phyloP scores from a whole-genome alignment of 2,329 filamentous ascomycete species.

The Taxawa tesnikishii region DNA sequence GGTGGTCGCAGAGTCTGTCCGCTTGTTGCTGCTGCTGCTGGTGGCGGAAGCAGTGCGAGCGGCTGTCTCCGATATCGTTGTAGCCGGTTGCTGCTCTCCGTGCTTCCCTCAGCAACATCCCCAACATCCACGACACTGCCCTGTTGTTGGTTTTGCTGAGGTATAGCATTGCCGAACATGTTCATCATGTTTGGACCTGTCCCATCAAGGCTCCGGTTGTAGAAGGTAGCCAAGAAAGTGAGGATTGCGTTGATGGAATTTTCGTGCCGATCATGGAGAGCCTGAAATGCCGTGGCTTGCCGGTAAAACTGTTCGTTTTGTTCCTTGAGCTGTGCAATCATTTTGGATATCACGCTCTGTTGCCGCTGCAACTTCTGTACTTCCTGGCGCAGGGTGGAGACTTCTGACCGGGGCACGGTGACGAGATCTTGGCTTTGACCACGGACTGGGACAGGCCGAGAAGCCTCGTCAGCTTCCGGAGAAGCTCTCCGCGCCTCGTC shows the following conservation, averaged over 20 bases:
- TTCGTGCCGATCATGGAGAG: conserved; percentile 88
- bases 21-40: conserved; percentile 9
- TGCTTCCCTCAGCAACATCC: conserved; percentile 36
- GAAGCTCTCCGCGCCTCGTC: conserved; percentile 34
- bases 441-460: conserved; percentile 2
- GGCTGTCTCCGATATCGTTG: conserved; percentile 19
- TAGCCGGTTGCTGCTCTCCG: conserved; percentile 19
- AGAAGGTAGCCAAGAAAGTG: conserved; percentile 92
- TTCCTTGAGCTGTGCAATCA: conserved; percentile 66
- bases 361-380: conserved; percentile 72
- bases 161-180: conserved; percentile 57
- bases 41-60: conserved; percentile 24
- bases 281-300: conserved; percentile 80
- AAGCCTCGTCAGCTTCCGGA: conserved; percentile 29
- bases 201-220: conserved; percentile 83
- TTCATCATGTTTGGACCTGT: conserved; percentile 68
- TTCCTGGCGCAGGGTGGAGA: conserved; percentile 66
- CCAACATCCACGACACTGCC: conserved; percentile 51
- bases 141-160: conserved; percentile 40
- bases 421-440: conserved; percentile 31
- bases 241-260: conserved; percentile 98
- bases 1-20: too few relatives aligned
- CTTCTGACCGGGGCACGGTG: conserved; percentile 55
- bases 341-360: conserved; percentile 72
- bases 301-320: conserved; percentile 83